Evolutionary conservation across 345 rosid species (phyloP).

Genomic region (Citrus inodora): DNA sequence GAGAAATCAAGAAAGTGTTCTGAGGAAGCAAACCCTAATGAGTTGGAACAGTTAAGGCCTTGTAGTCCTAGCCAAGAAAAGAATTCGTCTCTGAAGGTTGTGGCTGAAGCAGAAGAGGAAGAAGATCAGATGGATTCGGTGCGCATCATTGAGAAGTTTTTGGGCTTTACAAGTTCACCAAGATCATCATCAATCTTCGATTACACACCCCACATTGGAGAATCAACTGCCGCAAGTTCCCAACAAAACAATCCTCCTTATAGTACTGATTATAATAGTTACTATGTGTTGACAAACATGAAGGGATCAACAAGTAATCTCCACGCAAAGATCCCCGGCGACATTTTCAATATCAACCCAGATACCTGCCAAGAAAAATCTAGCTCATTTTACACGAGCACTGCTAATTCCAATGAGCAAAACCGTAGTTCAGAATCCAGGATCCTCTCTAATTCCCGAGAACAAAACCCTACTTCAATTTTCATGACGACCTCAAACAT

Average conservation of each 20-base stretch:
- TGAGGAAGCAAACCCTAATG: slow-evolving; percentile 39
- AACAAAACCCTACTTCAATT: slow-evolving; percentile 25
- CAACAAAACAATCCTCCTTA: slow-evolving; percentile 22
- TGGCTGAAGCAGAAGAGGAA: slow-evolving; percentile 25
- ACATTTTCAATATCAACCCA: slow-evolving; percentile 16
- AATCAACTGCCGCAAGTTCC: slow-evolving; percentile 17
- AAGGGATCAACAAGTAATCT: slow-evolving; percentile 27
- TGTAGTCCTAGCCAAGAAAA: slow-evolving; percentile 18
- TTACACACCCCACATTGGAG: slow-evolving; percentile 22
- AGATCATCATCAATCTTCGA: slow-evolving; percentile 21
- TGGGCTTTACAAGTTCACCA: slow-evolving; percentile 28
- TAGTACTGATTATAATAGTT: slow-evolving; percentile 14
- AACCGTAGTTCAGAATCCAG: slow-evolving; percentile 24
- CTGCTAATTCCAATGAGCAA: slow-evolving; percentile 8
- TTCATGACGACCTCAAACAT: slow-evolving; percentile 18
- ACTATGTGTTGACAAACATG: slow-evolving; percentile 23
- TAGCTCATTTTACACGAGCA: slow-evolving; percentile 16
- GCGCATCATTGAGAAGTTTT: slow-evolving; percentile 52
- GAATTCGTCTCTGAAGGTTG: slow-evolving; percentile 9
- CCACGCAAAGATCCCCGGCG: slow-evolving; percentile 28
- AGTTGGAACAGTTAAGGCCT: slow-evolving; percentile 18
- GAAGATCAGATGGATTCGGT: slow-evolving; percentile 39
- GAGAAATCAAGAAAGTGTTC: slow-evolving; percentile 10
- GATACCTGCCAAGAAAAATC: slow-evolving; percentile 16
- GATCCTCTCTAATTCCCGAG: slow-evolving; percentile 8